phyloP scores from a whole-genome alignment of 441 rosid species.

The Gossypium aridum region DNA sequence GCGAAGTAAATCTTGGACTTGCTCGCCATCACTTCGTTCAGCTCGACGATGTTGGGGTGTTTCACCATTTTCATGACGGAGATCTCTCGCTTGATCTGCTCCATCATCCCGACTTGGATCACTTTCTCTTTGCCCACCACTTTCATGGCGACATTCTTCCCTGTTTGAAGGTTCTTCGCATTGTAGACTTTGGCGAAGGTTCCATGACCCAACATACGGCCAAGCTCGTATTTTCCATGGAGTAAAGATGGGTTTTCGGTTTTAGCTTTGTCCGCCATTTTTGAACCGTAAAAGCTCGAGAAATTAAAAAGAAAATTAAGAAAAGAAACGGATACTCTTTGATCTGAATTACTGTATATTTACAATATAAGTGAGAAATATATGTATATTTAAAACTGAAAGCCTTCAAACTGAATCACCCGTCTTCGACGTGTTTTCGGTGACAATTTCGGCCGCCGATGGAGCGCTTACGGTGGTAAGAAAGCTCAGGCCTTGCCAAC shows the following conservation, averaged over 20 bases:
- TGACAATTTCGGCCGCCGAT: conserved; percentile 86
- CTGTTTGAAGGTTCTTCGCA: conserved; percentile 45
- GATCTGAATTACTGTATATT: not conserved
- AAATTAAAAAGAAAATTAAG: not conserved
- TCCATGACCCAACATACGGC: conserved; percentile 71
- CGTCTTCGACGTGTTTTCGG: conserved; percentile 97
- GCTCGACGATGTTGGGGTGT: conserved; percentile 73
- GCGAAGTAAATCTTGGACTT: conserved; percentile 87
- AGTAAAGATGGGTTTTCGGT: conserved; percentile 28
- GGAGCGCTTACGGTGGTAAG: conserved; percentile 40
- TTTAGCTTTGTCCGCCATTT: conserved; percentile 27
- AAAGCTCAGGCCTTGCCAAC: conserved; percentile 45
- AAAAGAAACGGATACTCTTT: not conserved
- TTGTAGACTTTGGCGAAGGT: conserved; percentile 84
- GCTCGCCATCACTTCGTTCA: conserved; percentile 89
- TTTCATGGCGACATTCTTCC: conserved; percentile 71
- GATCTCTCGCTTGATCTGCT: conserved; percentile 81
- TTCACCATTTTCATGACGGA: conserved; percentile 90
- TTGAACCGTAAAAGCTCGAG: not conserved
- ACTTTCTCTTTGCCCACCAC: conserved; percentile 86
- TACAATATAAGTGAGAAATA: not conserved
- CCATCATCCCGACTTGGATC: conserved; percentile 77
- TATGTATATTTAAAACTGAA: not conserved
- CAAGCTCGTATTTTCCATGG: conserved; percentile 79
- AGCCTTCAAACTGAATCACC: conserved; percentile 39